Conservation (phyloP, 2,329 filamentous ascomycete species). For the Cryphonectria naterciae region DNA sequence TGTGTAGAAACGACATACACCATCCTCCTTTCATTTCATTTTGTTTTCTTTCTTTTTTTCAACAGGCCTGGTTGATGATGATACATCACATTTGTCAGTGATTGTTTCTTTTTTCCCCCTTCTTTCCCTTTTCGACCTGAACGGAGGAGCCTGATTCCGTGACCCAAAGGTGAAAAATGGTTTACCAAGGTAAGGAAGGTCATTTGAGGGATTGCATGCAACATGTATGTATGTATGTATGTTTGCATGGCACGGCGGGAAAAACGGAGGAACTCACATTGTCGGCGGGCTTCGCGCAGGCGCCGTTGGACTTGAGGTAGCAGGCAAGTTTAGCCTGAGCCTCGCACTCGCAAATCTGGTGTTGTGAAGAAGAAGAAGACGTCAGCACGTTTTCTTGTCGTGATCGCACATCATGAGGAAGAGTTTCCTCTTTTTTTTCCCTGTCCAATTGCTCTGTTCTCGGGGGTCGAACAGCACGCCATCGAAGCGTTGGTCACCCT, state of each 20-base stretch:
- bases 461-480: neutral
- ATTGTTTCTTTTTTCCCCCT: neutral
- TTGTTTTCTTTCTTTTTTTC: neutral
- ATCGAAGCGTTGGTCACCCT: neutral
- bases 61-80: neutral
- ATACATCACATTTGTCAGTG: neutral
- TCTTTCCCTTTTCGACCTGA: neutral
- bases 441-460: too few species aligned
- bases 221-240: neutral
- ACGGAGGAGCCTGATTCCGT: neutral
- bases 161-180: neutral
- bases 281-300: constrained; percentile 29
- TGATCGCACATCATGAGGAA: neutral
- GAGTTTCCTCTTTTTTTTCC: neutral
- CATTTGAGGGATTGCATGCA: neutral
- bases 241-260: too few species aligned
- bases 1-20: too few species aligned
- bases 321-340: constrained; percentile 29
- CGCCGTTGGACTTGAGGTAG: constrained; percentile 30
- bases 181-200: too few species aligned
- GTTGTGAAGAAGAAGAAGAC: neutral
- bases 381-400: neutral
- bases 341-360: constrained; percentile 29
- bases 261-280: constrained; percentile 25
- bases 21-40: too few species aligned